Evolutionary conservation across 1,284 basidiomycete species (phyloP).

Genomic region (Naganishia cerealis): DNA sequence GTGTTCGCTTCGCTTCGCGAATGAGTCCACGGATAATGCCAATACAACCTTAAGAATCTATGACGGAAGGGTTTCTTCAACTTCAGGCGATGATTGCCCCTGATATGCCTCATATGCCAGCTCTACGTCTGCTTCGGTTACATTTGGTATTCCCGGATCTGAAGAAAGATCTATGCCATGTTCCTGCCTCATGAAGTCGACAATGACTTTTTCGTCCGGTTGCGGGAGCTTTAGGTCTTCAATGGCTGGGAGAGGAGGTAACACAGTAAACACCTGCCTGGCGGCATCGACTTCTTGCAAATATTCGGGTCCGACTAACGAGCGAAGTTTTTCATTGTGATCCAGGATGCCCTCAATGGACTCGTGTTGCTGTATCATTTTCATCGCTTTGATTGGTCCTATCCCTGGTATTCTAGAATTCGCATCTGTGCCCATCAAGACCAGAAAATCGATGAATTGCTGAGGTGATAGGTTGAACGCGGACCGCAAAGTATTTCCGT

Average conservation of each 20-base stretch:
- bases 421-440: slow-evolving; percentile 85
- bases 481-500: slow-evolving; percentile 64
- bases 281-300: slow-evolving; percentile 46
- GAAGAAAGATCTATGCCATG: slow-evolving; percentile 40
- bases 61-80: neutral
- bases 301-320: slow-evolving; percentile 41
- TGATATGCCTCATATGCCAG: neutral
- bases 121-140: neutral
- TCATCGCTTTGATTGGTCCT: slow-evolving; percentile 71
- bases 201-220: slow-evolving; percentile 38
- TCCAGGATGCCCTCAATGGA: slow-evolving; percentile 71
- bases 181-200: slow-evolving; percentile 41
- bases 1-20: neutral
- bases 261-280: slow-evolving; percentile 47
- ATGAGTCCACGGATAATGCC: too few species aligned
- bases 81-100: neutral
- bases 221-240: slow-evolving; percentile 27
- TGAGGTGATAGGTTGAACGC: slow-evolving; percentile 61
- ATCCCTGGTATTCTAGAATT: slow-evolving; percentile 74
- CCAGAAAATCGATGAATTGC: slow-evolving; percentile 73
- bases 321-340: slow-evolving; percentile 37
- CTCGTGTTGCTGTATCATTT: slow-evolving; percentile 67
- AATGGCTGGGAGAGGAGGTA: slow-evolving; percentile 42
- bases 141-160: neutral
- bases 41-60: neutral